Evolutionary conservation across 306 rosid genomes (phyloP).

Genomic region (Medicago truncatula): MtrunA17r5.0-ANR NC_053042.1:54432501-54433000

Average conservation of each 20-base stretch:
- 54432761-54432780: slow-evolving; percentile 37
- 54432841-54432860: slow-evolving; percentile 66
- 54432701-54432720: slow-evolving; percentile 22
- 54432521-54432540: slow-evolving; percentile 38
- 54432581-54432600: slow-evolving; percentile 13
- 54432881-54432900: slow-evolving; percentile 66
- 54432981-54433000: slow-evolving; percentile 65
- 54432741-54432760: slow-evolving; percentile 43
- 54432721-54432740: slow-evolving; percentile 22
- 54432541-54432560: slow-evolving; percentile 17
- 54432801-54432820: slow-evolving; percentile 71
- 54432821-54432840: slow-evolving; percentile 71
- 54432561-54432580: slow-evolving; percentile 25
- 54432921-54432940: slow-evolving; percentile 57
- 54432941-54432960: slow-evolving; percentile 62
- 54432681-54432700: slow-evolving; percentile 25
- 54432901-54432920: slow-evolving; percentile 62
- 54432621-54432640: slow-evolving; percentile 17
- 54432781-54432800: slow-evolving; percentile 69
- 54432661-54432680: slow-evolving; percentile 12
- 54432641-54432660: slow-evolving; percentile 26
- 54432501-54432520: slow-evolving; percentile 33
- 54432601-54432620: slow-evolving; percentile 35
- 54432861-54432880: slow-evolving; percentile 65
- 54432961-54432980: slow-evolving; percentile 66